These are phyloP conservation scores for Tolypocladium inflatum DNA, from an alignment of 2,329 filamentous ascomycete genomes.

Conservation along the genomic window DNA sequence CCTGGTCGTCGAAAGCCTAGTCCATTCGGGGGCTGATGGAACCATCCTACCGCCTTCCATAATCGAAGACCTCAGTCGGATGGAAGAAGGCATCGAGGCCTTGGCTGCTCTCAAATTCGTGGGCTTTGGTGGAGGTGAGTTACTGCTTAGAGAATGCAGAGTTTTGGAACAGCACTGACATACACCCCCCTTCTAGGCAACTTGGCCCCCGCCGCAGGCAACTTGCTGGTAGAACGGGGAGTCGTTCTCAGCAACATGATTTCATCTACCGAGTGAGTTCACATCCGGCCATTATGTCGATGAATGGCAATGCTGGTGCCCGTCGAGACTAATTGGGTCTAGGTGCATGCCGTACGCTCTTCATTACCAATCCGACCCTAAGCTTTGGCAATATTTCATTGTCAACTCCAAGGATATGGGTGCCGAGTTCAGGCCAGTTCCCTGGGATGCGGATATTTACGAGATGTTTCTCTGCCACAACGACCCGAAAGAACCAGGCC, in stretches of 20 bases:
- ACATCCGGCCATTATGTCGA: background rate
- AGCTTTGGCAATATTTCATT: constrained; percentile 34
- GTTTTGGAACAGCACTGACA: background rate
- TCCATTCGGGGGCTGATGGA: constrained; percentile 15
- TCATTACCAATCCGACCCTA: constrained; percentile 19
- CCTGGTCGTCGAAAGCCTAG: constrained; percentile 19
- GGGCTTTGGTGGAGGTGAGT: constrained; percentile 27
- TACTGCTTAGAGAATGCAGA: background rate
- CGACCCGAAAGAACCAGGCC: constrained; percentile 21
- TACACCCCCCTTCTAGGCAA: constrained; percentile 16
- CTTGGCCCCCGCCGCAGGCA: constrained; percentile 25
- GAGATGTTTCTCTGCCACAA: constrained; percentile 28
- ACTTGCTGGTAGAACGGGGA: constrained; percentile 25
- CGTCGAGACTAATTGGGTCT: background rate
- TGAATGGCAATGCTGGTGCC: too few relatives aligned
- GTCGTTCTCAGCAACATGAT: constrained; percentile 26
- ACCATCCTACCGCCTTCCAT: constrained; percentile 27
- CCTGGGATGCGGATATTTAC: constrained; percentile 4
- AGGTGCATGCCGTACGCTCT: constrained; percentile 25
- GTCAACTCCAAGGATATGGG: constrained; percentile 30
- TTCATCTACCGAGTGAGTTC: constrained; percentile 30
- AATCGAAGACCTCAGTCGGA: constrained; percentile 31
- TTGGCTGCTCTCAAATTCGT: constrained; percentile 24
- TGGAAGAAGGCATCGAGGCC: constrained; percentile 15
- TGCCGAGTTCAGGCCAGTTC: constrained; percentile 24